Conservation (phyloP, 352 stramenopile species). For the Globisporangium polare region DNA sequence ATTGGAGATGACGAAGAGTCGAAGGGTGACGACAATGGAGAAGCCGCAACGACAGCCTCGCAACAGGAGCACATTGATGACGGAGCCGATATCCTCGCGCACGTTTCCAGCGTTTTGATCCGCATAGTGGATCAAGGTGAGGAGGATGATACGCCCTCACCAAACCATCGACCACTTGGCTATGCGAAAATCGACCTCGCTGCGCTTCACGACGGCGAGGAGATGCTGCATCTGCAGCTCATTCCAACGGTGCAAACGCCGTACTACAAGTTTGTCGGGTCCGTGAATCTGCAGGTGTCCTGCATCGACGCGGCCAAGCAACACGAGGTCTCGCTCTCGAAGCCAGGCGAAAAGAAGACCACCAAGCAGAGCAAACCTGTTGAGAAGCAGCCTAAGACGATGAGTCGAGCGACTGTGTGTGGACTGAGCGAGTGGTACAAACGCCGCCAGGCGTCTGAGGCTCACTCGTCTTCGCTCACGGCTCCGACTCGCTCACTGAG, state of each 20-base stretch:
- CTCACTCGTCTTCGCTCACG: slow-evolving; percentile 5
- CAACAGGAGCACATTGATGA: slow-evolving; percentile 16
- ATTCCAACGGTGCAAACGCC: slow-evolving; percentile 30
- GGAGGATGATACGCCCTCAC: not conserved
- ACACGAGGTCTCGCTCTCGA: not conserved
- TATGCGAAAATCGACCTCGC: slow-evolving; percentile 51
- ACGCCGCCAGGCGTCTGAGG: slow-evolving; percentile 15
- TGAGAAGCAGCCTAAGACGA: not conserved
- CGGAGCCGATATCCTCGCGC: slow-evolving; percentile 24
- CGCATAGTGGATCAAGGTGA: slow-evolving; percentile 34
- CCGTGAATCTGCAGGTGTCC: slow-evolving; percentile 32
- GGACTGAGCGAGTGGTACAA: slow-evolving; percentile 38
- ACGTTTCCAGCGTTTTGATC: slow-evolving; percentile 45
- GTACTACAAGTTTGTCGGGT: slow-evolving; percentile 58
- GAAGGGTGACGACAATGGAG: slow-evolving; percentile 1
- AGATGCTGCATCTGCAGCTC: slow-evolving; percentile 38
- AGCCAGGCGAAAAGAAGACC: not conserved
- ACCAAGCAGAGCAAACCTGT: not conserved
- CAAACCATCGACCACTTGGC: slow-evolving; percentile 23
- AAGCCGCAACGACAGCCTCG: not conserved
- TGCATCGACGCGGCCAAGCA: slow-evolving; percentile 15
- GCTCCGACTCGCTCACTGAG: slow-evolving; percentile 19
- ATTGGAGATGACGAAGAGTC: slow-evolving; percentile 7
- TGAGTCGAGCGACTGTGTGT: slow-evolving; percentile 6
- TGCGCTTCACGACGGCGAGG: slow-evolving; percentile 26